phyloP scores from a whole-genome alignment of 2,329 filamentous ascomycete genomes.

The Orbilia brochopaga region DNA sequence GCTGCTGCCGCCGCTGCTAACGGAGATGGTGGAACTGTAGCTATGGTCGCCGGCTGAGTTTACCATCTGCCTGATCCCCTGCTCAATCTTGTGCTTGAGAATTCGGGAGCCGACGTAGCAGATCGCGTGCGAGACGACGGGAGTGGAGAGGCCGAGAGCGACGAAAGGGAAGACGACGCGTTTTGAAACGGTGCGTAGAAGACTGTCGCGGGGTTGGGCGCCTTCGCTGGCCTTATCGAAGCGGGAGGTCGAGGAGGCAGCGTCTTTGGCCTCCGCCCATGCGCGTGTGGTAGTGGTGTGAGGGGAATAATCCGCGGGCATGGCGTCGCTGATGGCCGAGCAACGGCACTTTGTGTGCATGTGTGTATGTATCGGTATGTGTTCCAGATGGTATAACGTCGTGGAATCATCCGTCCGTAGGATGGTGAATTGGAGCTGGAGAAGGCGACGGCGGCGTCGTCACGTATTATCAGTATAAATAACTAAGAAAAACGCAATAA shows the following conservation, averaged over 20 bases:
- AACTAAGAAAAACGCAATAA: too few relatives aligned
- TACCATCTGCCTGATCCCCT: conserved; percentile 14
- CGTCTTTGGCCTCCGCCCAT: too few relatives aligned
- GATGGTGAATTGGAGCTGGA: too few relatives aligned
- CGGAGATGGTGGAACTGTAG: neutral
- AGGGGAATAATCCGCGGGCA: too few relatives aligned
- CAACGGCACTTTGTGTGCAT: too few relatives aligned
- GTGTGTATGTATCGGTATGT: too few relatives aligned
- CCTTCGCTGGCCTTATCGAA: neutral
- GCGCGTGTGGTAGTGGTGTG: too few relatives aligned
- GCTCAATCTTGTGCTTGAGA: conserved; percentile 40
- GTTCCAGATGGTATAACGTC: too few relatives aligned
- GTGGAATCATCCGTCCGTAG: too few relatives aligned
- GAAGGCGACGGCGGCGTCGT: too few relatives aligned
- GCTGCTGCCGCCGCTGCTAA: neutral
- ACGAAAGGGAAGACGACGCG: conserved; percentile 28
- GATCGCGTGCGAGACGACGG: conserved; percentile 40
- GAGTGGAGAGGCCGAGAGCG: conserved; percentile 37
- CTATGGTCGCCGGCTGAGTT: neutral
- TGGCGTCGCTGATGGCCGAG: too few relatives aligned
- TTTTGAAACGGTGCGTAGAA: conserved; percentile 12
- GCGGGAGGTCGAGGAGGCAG: neutral
- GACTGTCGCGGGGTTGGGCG: neutral
- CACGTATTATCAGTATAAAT: too few relatives aligned
- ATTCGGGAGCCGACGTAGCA: conserved; percentile 40